A percentile compares a stretch with the other conserved stretches of the same genome.
Evolutionary conservation across 768 basidiomycete species (phyloP).

Genomic region (Lentinus tigrinus): DNA sequence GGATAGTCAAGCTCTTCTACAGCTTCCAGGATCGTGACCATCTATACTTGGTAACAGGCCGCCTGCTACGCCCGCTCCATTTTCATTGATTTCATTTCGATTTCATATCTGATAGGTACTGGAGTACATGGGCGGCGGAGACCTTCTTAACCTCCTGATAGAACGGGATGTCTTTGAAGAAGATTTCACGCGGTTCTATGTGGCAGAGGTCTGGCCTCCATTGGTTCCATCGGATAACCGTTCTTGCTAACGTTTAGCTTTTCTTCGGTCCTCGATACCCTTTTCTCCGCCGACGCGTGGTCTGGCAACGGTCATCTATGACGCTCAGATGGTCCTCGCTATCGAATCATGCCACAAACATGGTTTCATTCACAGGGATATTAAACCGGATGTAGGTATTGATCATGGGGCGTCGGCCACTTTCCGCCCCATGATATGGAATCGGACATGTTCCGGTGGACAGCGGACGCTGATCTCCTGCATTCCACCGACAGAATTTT

Average conservation of each 20-base stretch:
- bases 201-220: constrained; percentile 71
- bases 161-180: constrained; percentile 90
- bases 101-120: constrained; percentile 71
- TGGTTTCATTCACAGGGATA: constrained; percentile 97
- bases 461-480: constrained; percentile 17
- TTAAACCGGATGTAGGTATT: constrained; percentile 82
- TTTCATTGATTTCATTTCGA: constrained; percentile 50
- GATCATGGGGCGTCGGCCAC: background rate
- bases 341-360: constrained; percentile 91
- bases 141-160: constrained; percentile 93
- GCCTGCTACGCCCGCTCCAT: constrained; percentile 20
- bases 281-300: constrained; percentile 10
- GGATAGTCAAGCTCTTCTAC: constrained; percentile 93
- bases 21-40: constrained; percentile 95
- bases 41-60: constrained; percentile 78
- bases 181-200: constrained; percentile 89
- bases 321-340: constrained; percentile 84
- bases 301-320: background rate
- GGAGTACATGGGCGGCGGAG: constrained; percentile 95
- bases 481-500: constrained; percentile 68
- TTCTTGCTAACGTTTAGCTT: constrained; percentile 12
- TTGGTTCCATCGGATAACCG: constrained; percentile 17
- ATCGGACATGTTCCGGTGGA: background rate
- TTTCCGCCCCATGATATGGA: background rate
- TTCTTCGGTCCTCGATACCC: background rate